These are phyloP conservation scores for Plectranthus barbatus DNA, from an alignment of 257 asterid species.

Conservation along the genomic window DNA sequence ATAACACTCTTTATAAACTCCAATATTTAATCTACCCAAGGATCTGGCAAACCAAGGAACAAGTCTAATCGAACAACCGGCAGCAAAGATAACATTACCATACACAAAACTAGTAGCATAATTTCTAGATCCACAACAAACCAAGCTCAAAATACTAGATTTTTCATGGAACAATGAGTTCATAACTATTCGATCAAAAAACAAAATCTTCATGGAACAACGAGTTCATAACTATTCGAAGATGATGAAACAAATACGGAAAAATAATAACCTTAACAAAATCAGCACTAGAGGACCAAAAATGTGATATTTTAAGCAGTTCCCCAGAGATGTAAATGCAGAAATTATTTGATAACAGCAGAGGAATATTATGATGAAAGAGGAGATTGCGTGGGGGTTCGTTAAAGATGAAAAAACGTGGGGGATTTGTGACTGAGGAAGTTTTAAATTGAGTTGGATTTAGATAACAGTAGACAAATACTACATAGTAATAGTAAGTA, in stretches of 20 bases:
- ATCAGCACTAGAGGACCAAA: background rate
- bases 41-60: background rate
- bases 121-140: constrained; percentile 19
- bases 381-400: background rate
- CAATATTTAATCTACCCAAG: background rate
- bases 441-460: background rate
- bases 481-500: no score
- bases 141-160: background rate
- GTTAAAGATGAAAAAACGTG: background rate
- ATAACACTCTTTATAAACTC: background rate
- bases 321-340: background rate
- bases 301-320: constrained; percentile 9
- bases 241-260: background rate
- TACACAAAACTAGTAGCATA: background rate
- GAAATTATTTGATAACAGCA: background rate
- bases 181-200: background rate
- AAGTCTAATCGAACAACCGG: background rate
- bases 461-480: background rate
- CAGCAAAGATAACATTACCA: background rate
- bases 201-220: background rate
- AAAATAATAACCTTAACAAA: constrained; percentile 10
- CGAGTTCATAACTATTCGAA: background rate
- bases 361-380: constrained; percentile 15
- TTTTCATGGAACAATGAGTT: background rate
- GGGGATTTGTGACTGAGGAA: no score